A percentile compares a stretch with the other conserved stretches of the same genome.
Conservation (phyloP, 2,329 filamentous ascomycete genomes). For the Raffaelea albimanens region DNA sequence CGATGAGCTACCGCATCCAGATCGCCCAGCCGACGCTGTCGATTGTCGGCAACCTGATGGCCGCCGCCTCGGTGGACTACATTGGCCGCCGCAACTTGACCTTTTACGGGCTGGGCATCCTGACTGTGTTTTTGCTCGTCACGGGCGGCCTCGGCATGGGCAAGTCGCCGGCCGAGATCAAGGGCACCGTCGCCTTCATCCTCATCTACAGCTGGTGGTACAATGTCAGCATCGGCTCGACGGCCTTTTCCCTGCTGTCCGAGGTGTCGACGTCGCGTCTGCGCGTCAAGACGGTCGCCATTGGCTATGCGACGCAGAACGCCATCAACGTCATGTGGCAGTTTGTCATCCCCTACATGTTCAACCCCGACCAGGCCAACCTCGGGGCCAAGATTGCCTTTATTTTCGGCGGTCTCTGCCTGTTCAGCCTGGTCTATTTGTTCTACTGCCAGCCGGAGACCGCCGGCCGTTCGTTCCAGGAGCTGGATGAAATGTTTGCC, state of each 20-base stretch:
- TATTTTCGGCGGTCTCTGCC: conserved; percentile 23
- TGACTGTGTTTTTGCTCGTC: conserved; percentile 30
- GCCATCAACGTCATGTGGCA: conserved; percentile 11
- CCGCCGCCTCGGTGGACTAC: conserved; percentile 27
- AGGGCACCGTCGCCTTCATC: conserved; percentile 24
- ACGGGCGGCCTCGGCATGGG: conserved; percentile 25
- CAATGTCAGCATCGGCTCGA: conserved; percentile 29
- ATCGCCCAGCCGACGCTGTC: conserved; percentile 29
- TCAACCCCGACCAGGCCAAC: conserved; percentile 17
- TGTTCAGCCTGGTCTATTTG: conserved; percentile 20
- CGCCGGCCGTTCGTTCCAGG: conserved; percentile 34
- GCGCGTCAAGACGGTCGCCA: conserved; percentile 28
- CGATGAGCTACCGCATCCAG: conserved; percentile 14
- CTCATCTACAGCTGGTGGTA: conserved; percentile 28
- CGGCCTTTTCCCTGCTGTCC: conserved; percentile 26
- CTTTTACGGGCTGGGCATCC: conserved; percentile 21
- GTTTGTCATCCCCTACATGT: conserved; percentile 14
- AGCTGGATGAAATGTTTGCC: conserved; percentile 34
- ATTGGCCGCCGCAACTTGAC: conserved; percentile 26
- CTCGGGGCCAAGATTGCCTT: conserved; percentile 25
- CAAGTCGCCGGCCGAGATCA: conserved; percentile 11
- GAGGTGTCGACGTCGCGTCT: conserved; percentile 28
- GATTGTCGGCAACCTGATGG: conserved; percentile 29
- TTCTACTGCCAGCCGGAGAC: conserved; percentile 37
- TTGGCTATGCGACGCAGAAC: conserved; percentile 25